Base-by-base conservation (phyloP, 106 monocot species). In the Narthecium ossifragum region DNA sequence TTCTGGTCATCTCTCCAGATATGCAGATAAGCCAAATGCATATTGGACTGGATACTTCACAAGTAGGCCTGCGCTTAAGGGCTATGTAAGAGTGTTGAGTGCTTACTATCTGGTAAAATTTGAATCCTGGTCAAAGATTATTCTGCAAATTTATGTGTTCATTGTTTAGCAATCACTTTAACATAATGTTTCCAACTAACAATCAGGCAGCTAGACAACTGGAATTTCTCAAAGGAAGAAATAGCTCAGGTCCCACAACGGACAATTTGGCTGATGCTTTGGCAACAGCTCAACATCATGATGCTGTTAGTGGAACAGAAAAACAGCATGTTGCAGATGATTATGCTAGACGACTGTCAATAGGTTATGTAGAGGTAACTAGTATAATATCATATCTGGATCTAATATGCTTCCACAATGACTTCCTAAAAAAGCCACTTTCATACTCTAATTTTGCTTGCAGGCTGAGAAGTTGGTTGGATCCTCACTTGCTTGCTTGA, bases 41-140 rank as follows among this genome's bases (percentile, higher is more conserved):
- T 98, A 91, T 61, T 98, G 98, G 98, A 87, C 98, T 45, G 98
- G 98, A 17, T 98, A 88, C 67, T 98, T 98, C 65, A 87, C 87
- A 61, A 98, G 98, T 65, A 81, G 98, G 34, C 98, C 98, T 76
- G 66, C 79, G 2, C 33, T 98, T 31, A 98, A 98, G 65, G 57
- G 87, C 43, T 98, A 98, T 70, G 87, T 98, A 18, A 81, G 98
- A 70, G 28, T 69, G 52, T 69, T 91, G 78, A 98, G 98, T 64
- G 84, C 46, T 45, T 98, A 91, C 63, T 87, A 91, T 69, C 62
- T 87, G 98, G 98, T 87, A 79, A 54, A 33, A 21, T 36, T 10
- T 60, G 38, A 57, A 12, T 27, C 46, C 25, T 39, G 65, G 53
- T 73, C 26, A 28, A 46, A 56, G 23, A 3, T 15, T 30, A 21